Base-by-base conservation (phyloP, 352 stramenopile genomes). In the Globisporangium spiculum region DNA sequence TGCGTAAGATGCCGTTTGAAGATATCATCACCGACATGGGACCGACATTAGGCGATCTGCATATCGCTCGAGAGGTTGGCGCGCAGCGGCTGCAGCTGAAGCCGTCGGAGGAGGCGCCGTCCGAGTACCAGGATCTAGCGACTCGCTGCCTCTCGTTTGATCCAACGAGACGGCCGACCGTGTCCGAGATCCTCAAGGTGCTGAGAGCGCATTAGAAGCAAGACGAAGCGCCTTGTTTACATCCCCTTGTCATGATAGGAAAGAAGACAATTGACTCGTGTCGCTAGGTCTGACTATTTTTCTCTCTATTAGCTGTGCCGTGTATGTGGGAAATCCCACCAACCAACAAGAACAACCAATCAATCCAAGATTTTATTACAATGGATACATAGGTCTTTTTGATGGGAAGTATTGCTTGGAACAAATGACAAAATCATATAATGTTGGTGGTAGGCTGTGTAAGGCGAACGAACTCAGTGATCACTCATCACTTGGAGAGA, bases 31-130 rank as follows among this genome's bases (percentile, higher is more conserved):
- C 73, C 32, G 75, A 92, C 18, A 73, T 67, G n/a, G 86, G 86
- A 1, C 58, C 71, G 20, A 87, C 83, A 7, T 61, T 91, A 55
- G 84, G 72, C 54, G 86, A 93, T 60, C 84, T 92, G 66, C 77
- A 77, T 69, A 84, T 92, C 69, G 78, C 80, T 1, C 76, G 71
- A 18, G 79, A 90, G 48, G 77, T 92, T 41, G 67, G 71, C 2
- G 76, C 78, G 1, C 71, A 81, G 38, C 74, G 71, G 2, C 67
- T 88, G 62, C 69, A 72, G 53, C 83, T 84, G 16, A 71, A 71
- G 30, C 77, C 80, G 5, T 66, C 79, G 36, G 68, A 75, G 27
- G 76, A 92, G 61, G 69, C 76, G 20, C 83, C 86, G 14, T 66
- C 61, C 44, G 78, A 71, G 50, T 89, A 79, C 67, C 79, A 76